phyloP scores from a whole-genome alignment of 73 alveolate genomes.

The Halteria grandinella region DNA sequence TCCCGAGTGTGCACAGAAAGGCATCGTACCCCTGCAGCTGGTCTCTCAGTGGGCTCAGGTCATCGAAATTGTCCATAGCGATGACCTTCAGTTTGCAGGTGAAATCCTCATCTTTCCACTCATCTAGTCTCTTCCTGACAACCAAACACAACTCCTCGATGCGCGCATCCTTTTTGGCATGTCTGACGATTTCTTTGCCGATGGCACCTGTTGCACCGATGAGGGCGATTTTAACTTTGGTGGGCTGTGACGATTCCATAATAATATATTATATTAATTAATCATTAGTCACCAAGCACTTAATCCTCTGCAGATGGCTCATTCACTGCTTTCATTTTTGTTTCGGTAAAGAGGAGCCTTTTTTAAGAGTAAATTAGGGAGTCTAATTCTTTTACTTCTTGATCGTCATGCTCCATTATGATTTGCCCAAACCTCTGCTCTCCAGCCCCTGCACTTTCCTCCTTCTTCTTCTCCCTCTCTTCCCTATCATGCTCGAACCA shows the following conservation, averaged over 20 bases:
- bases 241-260: not conserved
- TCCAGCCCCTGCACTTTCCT: not conserved
- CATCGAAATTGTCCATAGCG: conserved; percentile 60
- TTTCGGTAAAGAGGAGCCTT: conserved; percentile 12
- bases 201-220: conserved; percentile 84
- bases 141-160: conserved; percentile 54
- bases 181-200: conserved; percentile 74
- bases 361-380: conserved; percentile 11
- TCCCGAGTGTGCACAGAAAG: conserved; percentile 72
- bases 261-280: too few relatives aligned
- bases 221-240: conserved; percentile 59
- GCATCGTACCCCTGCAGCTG: conserved; percentile 68
- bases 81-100: conserved; percentile 52
- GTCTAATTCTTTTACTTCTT: too few relatives aligned
- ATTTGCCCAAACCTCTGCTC: too few relatives aligned
- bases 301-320: too few relatives aligned
- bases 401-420: too few relatives aligned
- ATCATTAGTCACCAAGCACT: too few relatives aligned
- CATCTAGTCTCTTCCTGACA: conserved; percentile 65
- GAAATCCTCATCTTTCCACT: conserved; percentile 71
- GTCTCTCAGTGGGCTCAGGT: conserved; percentile 39
- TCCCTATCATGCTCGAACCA: conserved; percentile 17
- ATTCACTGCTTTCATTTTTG: conserved; percentile 18
- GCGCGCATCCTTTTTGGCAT: conserved; percentile 27
- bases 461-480: not conserved